These are phyloP conservation scores for Dipodascus geniculatus DNA, from an alignment of 805 yeast species.

Conservation along the genomic window DNA sequence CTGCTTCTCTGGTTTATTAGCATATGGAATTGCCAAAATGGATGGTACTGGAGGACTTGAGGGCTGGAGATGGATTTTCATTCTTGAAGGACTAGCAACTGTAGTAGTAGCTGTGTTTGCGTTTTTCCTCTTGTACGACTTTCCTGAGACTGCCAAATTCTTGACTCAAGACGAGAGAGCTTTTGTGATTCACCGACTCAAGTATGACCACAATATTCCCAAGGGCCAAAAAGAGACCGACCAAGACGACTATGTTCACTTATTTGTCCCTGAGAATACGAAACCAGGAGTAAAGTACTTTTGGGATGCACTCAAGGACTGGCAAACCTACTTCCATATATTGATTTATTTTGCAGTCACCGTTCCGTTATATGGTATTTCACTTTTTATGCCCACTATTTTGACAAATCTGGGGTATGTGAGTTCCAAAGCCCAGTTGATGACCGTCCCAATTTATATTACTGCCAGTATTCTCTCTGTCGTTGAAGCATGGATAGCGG, in stretches of 20 bases:
- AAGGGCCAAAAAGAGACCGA: not conserved
- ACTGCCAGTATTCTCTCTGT: constrained; percentile 31
- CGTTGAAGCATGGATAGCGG: constrained; percentile 7
- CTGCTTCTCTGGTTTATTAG: constrained; percentile 30
- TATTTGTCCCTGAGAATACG: not conserved
- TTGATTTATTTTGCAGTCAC: not conserved
- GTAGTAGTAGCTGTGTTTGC: constrained; percentile 25
- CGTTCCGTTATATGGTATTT: constrained; percentile 13
- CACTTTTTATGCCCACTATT: constrained; percentile 36
- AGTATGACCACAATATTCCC: not conserved
- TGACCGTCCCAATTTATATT: constrained; percentile 35
- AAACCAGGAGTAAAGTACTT: not conserved
- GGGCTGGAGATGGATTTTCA: constrained; percentile 32
- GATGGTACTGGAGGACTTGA: constrained; percentile 27
- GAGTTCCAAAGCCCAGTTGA: constrained; percentile 30
- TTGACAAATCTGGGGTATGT: constrained; percentile 34
- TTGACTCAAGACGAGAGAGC: constrained; percentile 27
- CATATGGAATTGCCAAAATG: constrained; percentile 35
- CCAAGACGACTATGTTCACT: not conserved
- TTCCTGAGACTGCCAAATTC: constrained; percentile 26
- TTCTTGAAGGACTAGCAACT: constrained; percentile 33
- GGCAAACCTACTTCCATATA: constrained; percentile 1
- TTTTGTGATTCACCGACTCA: constrained; percentile 24
- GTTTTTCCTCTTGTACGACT: constrained; percentile 29
- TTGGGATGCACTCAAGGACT: constrained; percentile 2